A percentile compares a stretch with the other conserved stretches of the same genome.
Evolutionary conservation across 148 eudicot genomes (phyloP).

Genomic region (Camellia granthamiana): DNA sequence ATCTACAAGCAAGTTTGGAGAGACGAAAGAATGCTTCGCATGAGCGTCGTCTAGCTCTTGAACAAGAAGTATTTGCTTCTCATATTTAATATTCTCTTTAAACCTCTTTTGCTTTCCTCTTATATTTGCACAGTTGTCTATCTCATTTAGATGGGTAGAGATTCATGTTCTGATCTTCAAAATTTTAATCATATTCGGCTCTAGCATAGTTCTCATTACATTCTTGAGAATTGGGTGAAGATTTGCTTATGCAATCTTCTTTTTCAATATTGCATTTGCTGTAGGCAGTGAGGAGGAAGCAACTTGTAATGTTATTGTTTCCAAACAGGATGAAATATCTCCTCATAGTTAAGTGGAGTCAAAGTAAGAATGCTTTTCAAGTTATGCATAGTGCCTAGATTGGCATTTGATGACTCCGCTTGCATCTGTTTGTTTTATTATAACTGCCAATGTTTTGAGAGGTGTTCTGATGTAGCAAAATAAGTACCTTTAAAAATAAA

Average conservation of each 20-base stretch:
- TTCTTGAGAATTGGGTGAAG: not conserved
- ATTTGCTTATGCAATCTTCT: not conserved
- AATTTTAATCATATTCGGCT: not conserved
- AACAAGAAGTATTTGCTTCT: constrained; percentile 59
- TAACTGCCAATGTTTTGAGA: not conserved
- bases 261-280: not conserved
- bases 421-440: not conserved
- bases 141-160: not conserved
- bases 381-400: not conserved
- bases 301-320: not conserved
- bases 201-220: not conserved
- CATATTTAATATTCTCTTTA: not conserved
- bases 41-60: constrained; percentile 72
- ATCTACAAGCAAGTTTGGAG: constrained; percentile 54
- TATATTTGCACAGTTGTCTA: not conserved
- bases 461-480: not conserved
- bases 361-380: not conserved
- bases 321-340: not conserved
- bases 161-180: not conserved
- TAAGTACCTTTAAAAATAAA: too few species aligned
- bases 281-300: not conserved
- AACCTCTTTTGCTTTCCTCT: not conserved
- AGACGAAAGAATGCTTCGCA: constrained; percentile 53
- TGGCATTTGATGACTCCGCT: too few species aligned
- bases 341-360: not conserved